Conservation (phyloP, 306 rosid genomes). For the Clitoria ternatea region DNA sequence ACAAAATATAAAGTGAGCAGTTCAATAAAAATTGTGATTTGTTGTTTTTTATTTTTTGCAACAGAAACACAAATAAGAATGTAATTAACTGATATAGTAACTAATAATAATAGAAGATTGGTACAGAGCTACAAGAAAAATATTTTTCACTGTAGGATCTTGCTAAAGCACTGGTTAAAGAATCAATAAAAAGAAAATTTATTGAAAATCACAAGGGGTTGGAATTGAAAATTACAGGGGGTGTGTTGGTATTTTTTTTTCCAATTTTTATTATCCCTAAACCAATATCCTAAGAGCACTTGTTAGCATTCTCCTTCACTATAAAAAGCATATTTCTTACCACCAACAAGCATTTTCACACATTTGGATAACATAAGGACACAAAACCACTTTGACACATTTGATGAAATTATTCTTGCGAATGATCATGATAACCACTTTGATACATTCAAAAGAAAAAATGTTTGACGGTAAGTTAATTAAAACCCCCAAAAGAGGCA, state of each 20-base stretch:
- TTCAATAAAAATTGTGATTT: conserved; percentile 10
- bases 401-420: background rate
- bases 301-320: too few species aligned
- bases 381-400: background rate
- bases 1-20: conserved; percentile 9
- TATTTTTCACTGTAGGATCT: too few species aligned
- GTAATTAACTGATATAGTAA: background rate
- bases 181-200: too few species aligned
- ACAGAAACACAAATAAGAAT: background rate
- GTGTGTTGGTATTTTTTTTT: too few species aligned
- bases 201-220: too few species aligned
- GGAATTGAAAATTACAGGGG: too few species aligned
- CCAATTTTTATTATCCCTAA: too few species aligned
- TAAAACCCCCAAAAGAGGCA: background rate
- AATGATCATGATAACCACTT: background rate
- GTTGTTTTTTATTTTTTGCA: background rate
- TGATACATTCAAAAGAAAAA: too few species aligned
- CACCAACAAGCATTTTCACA: conserved; percentile 16
- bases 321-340: background rate
- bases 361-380: background rate
- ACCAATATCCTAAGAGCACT: too few species aligned
- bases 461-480: background rate
- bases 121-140: conserved; percentile 5
- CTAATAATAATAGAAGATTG: background rate
- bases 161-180: too few species aligned